Evolutionary conservation across 352 stramenopile genomes (phyloP).

Genomic region (Pythium angustatum): DNA sequence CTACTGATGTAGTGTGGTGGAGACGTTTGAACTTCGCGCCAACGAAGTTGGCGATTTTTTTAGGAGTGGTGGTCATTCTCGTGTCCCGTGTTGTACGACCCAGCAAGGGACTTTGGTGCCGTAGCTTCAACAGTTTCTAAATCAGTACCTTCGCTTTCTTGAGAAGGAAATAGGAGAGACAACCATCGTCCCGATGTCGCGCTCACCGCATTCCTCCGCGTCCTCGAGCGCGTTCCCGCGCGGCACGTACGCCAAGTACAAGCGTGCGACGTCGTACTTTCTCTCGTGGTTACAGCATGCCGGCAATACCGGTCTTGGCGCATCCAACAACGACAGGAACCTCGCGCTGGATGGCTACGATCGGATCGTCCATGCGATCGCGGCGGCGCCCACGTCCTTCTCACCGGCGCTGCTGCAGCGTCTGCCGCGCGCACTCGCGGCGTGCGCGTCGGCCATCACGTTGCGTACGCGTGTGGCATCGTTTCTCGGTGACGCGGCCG

Average conservation of each 20-base stretch:
- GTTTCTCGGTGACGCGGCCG: not conserved
- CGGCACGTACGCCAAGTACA: constrained; percentile 1
- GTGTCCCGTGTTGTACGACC: no score
- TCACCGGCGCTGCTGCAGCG: constrained; percentile 3
- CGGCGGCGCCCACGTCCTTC: not conserved
- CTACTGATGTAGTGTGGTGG: no score
- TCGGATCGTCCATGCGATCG: not conserved
- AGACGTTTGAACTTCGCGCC: no score
- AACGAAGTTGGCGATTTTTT: no score
- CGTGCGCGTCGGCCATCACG: constrained; percentile 13
- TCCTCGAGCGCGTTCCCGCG: not conserved
- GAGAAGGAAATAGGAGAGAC: no score
- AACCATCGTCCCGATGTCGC: no score
- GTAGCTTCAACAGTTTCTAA: no score
- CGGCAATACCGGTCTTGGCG: constrained; percentile 13
- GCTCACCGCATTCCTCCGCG: no score
- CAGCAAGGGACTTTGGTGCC: no score
- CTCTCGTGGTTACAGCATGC: not conserved
- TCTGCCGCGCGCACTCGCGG: constrained; percentile 7
- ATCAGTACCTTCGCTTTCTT: no score
- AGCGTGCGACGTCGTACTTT: not conserved
- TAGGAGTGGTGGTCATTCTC: no score
- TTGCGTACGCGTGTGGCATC: constrained; percentile 1
- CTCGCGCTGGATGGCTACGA: constrained; percentile 14
- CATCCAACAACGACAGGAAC: not conserved